Evolutionary conservation across 208 protist genomes (phyloP).

Genomic region (Trypanosoma grayi): DNA sequence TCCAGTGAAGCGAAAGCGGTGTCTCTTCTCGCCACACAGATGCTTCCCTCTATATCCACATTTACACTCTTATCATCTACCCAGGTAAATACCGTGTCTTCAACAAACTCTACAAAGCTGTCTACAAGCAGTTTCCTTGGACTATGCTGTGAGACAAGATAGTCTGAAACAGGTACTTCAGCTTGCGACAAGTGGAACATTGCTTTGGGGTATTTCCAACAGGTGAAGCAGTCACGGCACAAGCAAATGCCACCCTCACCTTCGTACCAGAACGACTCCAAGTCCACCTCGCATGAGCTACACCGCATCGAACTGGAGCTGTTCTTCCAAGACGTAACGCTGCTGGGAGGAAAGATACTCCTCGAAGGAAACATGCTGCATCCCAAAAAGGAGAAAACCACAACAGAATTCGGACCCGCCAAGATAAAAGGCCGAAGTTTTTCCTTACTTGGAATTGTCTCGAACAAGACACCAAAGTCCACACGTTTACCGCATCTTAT

Average conservation of each 20-base stretch:
- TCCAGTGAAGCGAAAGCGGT: slow-evolving; percentile 65
- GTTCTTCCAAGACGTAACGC: slow-evolving; percentile 33
- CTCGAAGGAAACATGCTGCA: slow-evolving; percentile 70
- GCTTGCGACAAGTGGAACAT: slow-evolving; percentile 52
- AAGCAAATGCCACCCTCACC: slow-evolving; percentile 53
- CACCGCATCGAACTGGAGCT: slow-evolving; percentile 10
- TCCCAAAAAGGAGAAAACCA: slow-evolving; percentile 80
- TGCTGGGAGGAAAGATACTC: slow-evolving; percentile 57
- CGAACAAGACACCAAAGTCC: slow-evolving; percentile 82
- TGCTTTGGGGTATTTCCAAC: slow-evolving; percentile 71
- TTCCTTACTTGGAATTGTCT: slow-evolving; percentile 43
- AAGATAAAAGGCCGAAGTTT: slow-evolving; percentile 70
- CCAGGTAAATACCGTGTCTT: slow-evolving; percentile 70
- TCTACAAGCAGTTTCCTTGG: slow-evolving; percentile 49
- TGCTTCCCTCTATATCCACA: slow-evolving; percentile 40
- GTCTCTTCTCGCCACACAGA: slow-evolving; percentile 47
- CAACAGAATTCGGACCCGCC: slow-evolving; percentile 57
- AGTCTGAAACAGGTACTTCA: slow-evolving; percentile 41
- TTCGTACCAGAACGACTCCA: slow-evolving; percentile 62
- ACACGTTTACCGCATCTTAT: slow-evolving; percentile 52
- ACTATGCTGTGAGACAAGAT: slow-evolving; percentile 55
- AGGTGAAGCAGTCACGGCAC: slow-evolving; percentile 76
- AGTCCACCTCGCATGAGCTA: slow-evolving; percentile 35
- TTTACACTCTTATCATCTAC: slow-evolving; percentile 68
- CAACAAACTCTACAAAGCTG: slow-evolving; percentile 74